phyloP scores from a whole-genome alignment of 768 basidiomycete genomes.

The Gymnopilus junonius region DNA sequence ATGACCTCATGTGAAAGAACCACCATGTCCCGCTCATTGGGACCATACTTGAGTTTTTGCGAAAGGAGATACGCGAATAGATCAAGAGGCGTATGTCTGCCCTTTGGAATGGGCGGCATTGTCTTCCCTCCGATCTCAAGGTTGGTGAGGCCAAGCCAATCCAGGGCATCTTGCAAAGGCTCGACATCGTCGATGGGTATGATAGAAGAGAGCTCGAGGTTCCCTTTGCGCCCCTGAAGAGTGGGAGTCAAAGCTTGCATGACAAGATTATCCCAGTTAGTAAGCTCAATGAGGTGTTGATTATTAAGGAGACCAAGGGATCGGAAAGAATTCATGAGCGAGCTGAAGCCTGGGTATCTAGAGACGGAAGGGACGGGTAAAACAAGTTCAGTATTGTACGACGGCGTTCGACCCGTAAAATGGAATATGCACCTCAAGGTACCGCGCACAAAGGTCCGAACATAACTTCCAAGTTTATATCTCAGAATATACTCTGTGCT shows the following conservation, averaged over 20 bases:
- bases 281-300: conserved; percentile 35
- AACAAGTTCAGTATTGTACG: too few relatives aligned
- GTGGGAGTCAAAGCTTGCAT: conserved; percentile 12
- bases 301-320: conserved; percentile 68
- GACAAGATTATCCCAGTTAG: conserved; percentile 44
- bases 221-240: conserved; percentile 25
- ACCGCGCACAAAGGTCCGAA: conserved; percentile 79
- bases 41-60: conserved; percentile 68
- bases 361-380: background rate
- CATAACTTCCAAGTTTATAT: conserved; percentile 56
- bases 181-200: conserved; percentile 26
- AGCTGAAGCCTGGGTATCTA: conserved; percentile 86
- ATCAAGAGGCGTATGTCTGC: conserved; percentile 62
- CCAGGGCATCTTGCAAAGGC: conserved; percentile 44
- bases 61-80: conserved; percentile 75
- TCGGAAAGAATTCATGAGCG: conserved; percentile 74
- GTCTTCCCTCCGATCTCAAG: conserved; percentile 10
- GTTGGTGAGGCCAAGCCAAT: conserved; percentile 47
- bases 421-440: conserved; percentile 66
- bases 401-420: too few relatives aligned
- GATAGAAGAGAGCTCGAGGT: conserved; percentile 22
- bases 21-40: conserved; percentile 84
- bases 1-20: conserved; percentile 86
- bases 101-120: conserved; percentile 49
- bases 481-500: conserved; percentile 70